These are phyloP conservation scores for Neofusicoccum cordaticola DNA, from an alignment of 2,329 filamentous ascomycete genomes.

Conservation along the genomic window DNA sequence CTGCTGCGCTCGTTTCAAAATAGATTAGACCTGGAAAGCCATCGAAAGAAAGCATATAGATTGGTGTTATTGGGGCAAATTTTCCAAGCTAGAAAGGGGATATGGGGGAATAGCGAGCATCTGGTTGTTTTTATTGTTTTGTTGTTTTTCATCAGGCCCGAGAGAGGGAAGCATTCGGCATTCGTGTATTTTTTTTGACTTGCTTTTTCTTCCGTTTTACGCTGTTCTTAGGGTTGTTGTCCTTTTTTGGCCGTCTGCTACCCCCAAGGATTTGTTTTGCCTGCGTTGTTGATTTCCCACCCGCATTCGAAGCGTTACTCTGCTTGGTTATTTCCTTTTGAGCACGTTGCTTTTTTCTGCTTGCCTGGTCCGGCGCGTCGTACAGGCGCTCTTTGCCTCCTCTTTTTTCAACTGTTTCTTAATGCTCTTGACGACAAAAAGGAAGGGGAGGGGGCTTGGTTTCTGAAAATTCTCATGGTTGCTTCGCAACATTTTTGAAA, in stretches of 20 bases:
- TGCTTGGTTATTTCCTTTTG: not conserved
- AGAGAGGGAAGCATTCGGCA: not conserved
- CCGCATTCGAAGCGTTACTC: not conserved
- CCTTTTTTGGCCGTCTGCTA: not conserved
- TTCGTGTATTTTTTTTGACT: not conserved
- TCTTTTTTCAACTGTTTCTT: not conserved
- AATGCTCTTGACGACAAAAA: slow-evolving; percentile 2
- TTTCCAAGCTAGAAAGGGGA: not conserved
- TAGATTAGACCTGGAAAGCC: not conserved
- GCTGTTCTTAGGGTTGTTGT: not conserved
- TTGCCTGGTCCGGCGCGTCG: not conserved
- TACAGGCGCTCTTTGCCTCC: not conserved
- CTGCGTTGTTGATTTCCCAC: no score
- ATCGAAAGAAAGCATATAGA: not conserved
- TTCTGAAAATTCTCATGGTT: not conserved
- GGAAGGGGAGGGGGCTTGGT: not conserved
- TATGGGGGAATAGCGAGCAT: not conserved
- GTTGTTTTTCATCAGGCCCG: no score
- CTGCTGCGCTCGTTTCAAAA: not conserved
- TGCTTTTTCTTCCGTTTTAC: not conserved
- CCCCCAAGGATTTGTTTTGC: no score
- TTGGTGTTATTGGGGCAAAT: not conserved
- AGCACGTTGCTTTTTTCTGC: not conserved
- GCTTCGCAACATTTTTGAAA: no score
- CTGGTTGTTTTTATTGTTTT: not conserved